Evolutionary conservation across 1,284 basidiomycete genomes (phyloP), one percentile per base, ranked within the genome.

Genomic region (Austroboletus novae-zelandiae): DNA sequence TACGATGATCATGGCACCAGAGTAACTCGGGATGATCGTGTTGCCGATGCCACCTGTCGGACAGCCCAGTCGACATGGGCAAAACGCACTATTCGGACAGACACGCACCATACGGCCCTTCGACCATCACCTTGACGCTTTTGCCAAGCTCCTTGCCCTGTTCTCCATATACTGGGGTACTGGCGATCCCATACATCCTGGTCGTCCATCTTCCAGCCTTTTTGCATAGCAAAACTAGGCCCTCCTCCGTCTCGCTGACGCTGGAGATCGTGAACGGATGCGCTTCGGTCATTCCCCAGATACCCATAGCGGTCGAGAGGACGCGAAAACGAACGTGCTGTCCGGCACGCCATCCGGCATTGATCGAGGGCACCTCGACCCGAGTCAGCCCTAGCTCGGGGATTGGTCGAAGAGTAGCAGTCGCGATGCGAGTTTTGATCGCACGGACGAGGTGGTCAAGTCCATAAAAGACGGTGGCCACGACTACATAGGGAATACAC

Each of bases 251-350:
- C 40, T 69, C 64, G 52, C 58, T 55, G 32, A 67, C 68, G 55
- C 75, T 82, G 50, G 85, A 74, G 66, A 94, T 89, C 0, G 90
- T 91, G 66, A 91, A 91, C 0, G 90, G 89, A 59, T 92, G 91
- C 0, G 76, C 69, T 56, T 86, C 79, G 11, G 77, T 74, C 73
- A 84, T 80, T 8, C 81, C 78, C 35, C 76, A 73, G 62, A 72
- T 64, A 4, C 84, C 82, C 72, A 86, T 74, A 14, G 74, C 71
- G 3, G 67, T 65, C 1, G 81, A 77, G n/a, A 89, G 67, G 14
- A 92, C 75, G 3, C 86, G 81, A 1, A 93, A 57, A 40, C 86
- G 79, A 46, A 94, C 77, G 61, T 93, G 91, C 61, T 93, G 91
- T 1, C 89, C 90, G 2, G 88, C 86, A 10, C 87, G 80, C 90